Percentiles rank a stretch among this genome's conserved stretches.
Evolutionary conservation across 495 filamentous ascomycete genomes (phyloP).

Genomic region (Corynascus novoguineensis): DNA sequence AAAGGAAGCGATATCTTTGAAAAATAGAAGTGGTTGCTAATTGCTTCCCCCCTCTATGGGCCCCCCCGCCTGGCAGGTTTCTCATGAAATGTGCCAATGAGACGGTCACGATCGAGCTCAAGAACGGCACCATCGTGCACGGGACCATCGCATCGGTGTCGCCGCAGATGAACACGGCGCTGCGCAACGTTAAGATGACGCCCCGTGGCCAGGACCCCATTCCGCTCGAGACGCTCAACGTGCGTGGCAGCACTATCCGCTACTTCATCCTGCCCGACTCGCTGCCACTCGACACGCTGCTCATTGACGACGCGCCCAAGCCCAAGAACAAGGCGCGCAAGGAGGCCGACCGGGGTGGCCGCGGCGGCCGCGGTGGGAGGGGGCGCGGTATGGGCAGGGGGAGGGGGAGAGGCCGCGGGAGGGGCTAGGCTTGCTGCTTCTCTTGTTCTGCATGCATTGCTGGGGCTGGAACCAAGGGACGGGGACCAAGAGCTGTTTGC

Average conservation of each 20-base stretch:
- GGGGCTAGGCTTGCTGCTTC: neutral
- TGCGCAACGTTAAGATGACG: slow-evolving; percentile 94
- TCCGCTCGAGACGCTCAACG: slow-evolving; percentile 89
- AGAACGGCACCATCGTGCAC: slow-evolving; percentile 94
- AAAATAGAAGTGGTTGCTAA: slow-evolving; percentile 9
- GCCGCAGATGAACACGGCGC: slow-evolving; percentile 93
- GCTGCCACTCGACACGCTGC: slow-evolving; percentile 84
- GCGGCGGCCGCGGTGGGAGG: slow-evolving; percentile 28
- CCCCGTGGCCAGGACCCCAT: slow-evolving; percentile 77
- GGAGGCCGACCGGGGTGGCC: slow-evolving; percentile 66
- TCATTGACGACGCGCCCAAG: slow-evolving; percentile 94
- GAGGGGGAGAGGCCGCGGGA: neutral
- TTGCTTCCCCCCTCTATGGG: neutral
- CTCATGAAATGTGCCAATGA: slow-evolving; percentile 98
- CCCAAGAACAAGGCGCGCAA: slow-evolving; percentile 99
- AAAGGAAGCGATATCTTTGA: neutral
- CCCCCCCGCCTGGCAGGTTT: too few relatives aligned
- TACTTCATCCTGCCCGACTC: slow-evolving; percentile 73
- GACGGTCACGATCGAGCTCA: slow-evolving; percentile 94
- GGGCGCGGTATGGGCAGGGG: slow-evolving; percentile 9
- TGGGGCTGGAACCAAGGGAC: too few relatives aligned
- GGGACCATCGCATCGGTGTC: slow-evolving; percentile 94
- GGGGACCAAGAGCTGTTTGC: too few relatives aligned
- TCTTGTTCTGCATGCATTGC: too few relatives aligned
- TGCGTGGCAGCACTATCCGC: slow-evolving; percentile 35